A percentile compares a stretch with the other conserved stretches of the same genome.
Evolutionary conservation across 768 basidiomycete genomes (phyloP).

Genomic region (Leccinum incarnatum): DNA sequence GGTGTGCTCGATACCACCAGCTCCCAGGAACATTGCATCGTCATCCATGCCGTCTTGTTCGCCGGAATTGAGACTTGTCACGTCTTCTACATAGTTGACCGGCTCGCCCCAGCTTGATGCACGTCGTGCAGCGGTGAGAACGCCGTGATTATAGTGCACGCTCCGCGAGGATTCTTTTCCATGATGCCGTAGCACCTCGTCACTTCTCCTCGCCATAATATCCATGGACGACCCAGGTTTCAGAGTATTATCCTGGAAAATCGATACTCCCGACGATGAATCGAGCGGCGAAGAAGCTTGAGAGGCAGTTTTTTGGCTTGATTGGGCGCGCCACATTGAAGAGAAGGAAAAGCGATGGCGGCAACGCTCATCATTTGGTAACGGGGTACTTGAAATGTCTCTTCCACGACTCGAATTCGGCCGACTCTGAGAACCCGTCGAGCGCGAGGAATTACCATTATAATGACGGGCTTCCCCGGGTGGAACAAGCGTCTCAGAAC

Average conservation of each 20-base stretch:
- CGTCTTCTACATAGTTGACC: slow-evolving; percentile 40
- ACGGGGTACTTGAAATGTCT: slow-evolving; percentile 18
- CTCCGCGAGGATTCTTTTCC: slow-evolving; percentile 27
- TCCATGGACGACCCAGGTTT: slow-evolving; percentile 20
- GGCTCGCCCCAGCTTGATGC: slow-evolving; percentile 67
- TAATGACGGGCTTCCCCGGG: slow-evolving; percentile 16
- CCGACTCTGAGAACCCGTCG: slow-evolving; percentile 25
- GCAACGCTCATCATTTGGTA: slow-evolving; percentile 22
- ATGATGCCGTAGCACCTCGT: slow-evolving; percentile 41
- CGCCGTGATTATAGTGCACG: slow-evolving; percentile 25
- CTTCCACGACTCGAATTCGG: slow-evolving; percentile 24
- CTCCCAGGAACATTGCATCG: slow-evolving; percentile 52
- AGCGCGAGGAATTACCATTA: slow-evolving; percentile 13
- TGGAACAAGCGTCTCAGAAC: slow-evolving; percentile 32
- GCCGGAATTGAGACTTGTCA: slow-evolving; percentile 43
- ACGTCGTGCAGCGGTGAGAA: slow-evolving; percentile 47
- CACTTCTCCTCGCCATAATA: slow-evolving; percentile 37
- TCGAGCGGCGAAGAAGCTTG: slow-evolving; percentile 31
- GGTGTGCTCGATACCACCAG: slow-evolving; percentile 41
- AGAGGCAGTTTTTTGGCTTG: slow-evolving; percentile 22
- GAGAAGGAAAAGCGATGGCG: slow-evolving; percentile 33
- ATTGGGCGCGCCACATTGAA: slow-evolving; percentile 26
- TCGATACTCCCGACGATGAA: slow-evolving; percentile 33
- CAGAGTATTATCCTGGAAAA: slow-evolving; percentile 21
- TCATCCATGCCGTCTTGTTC: slow-evolving; percentile 48